Conservation (phyloP, 2,329 filamentous ascomycete genomes). For the Parastagonospora nodorum region DNA sequence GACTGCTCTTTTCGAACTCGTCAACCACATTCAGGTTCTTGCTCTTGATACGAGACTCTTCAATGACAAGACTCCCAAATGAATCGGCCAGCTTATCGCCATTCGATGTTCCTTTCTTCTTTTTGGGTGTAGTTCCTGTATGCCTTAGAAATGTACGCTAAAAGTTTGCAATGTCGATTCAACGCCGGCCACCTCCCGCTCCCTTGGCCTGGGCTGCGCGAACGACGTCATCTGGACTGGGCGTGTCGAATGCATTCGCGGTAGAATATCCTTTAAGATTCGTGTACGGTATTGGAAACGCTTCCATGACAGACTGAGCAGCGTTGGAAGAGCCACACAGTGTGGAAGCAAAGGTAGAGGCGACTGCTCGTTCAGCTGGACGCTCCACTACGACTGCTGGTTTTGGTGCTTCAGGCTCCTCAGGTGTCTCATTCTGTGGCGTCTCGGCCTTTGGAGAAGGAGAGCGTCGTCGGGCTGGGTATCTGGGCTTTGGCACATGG, state of each 20-base stretch:
- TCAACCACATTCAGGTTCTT: constrained; percentile 85
- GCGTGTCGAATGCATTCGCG: constrained; percentile 73
- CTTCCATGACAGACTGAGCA: constrained; percentile 1
- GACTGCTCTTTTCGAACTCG: constrained; percentile 75
- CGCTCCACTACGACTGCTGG: constrained; percentile 29
- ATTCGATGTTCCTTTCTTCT: constrained; percentile 16
- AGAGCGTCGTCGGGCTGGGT: constrained; percentile 37
- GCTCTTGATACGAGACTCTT: constrained; percentile 62
- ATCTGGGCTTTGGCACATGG: constrained; percentile 20
- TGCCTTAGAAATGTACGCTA: constrained; percentile 25
- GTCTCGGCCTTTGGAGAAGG: constrained; percentile 30
- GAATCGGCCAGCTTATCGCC: constrained; percentile 51
- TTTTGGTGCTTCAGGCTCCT: constrained; percentile 19
- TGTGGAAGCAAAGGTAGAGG: constrained; percentile 58
- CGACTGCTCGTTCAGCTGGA: constrained; percentile 50
- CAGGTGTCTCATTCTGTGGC: constrained; percentile 13
- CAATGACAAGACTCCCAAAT: constrained; percentile 55
- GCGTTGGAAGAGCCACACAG: constrained; percentile 48
- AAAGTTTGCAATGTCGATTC: constrained; percentile 14
- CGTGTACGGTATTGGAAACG: constrained; percentile 49
- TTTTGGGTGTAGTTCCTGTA: constrained; percentile 36
- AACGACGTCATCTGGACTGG: constrained; percentile 91
- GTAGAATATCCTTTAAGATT: constrained; percentile 46
- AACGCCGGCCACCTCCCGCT: constrained; percentile 45
- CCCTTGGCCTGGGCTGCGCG: constrained; percentile 72